Evolutionary conservation across 2,329 filamentous ascomycete species (phyloP), one percentile per base, ranked within the genome.

Genomic region (Leptodontidium sp.): DNA sequence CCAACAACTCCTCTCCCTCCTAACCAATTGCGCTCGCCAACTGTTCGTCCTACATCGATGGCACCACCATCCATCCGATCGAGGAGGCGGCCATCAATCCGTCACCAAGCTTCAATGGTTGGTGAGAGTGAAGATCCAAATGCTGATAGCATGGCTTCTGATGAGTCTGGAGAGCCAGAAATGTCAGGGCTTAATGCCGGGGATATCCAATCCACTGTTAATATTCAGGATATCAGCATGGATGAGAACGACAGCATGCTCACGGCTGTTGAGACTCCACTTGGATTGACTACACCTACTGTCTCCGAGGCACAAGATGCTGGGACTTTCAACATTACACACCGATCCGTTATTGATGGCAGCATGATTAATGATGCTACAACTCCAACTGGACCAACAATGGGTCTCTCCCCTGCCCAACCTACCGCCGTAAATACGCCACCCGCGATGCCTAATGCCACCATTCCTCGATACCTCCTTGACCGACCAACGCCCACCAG

Each of bases 241-340:
- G 92, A 94, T 66, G 78, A 96, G 71, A 88, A 90, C 40, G 92
- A 95, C 70, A 88, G 90, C 74, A 91, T 97, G 79, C 86, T 97
- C 45, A 90, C 93, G 64, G 84, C 84, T 62, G 88, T 86, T 49
- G 90, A 89, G 64, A 88, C 91, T 2, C 87, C 90, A 3, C 88
- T 97, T 43, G 90, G 92, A 38, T 81, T 97, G 70, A 88, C 90
- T 2, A 91, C 93, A 8, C 91, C 91, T 1, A 91, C 91, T 43
- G 91, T 92, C 2, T 94, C 94, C 0, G 93, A 96, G 70, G 70
- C 90, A n/a, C 92, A 94, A 75, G 93, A 97, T 74, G 88, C 92
- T 14, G 94, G 95, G 67, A 93, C 94, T 0, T 98, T 98, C 81
- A 97, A 97, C 81, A 97, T 98, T 75, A 94, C 93, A 7, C 95